Evolutionary conservation across 352 stramenopile genomes (phyloP).

Genomic region (Globisporangium parvum): DNA sequence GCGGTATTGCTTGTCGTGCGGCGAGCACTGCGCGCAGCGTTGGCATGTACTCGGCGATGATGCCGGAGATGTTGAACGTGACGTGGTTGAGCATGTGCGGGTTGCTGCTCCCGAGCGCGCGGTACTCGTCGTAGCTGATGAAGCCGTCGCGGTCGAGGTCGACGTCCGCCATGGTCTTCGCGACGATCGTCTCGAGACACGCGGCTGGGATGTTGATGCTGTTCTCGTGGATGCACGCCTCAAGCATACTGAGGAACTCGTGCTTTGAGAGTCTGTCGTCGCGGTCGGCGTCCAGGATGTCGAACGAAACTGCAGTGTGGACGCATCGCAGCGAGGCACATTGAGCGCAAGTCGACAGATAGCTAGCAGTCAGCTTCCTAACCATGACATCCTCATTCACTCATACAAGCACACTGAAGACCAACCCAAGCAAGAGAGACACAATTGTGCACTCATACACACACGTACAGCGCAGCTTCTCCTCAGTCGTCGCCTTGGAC

Average conservation of each 20-base stretch:
- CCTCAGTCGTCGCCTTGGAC: constrained; percentile 51
- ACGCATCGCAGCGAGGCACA: neutral
- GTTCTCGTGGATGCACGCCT: constrained; percentile 72
- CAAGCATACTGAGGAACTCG: constrained; percentile 65
- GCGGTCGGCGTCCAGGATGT: constrained; percentile 67
- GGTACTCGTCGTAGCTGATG: constrained; percentile 75
- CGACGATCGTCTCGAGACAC: constrained; percentile 54
- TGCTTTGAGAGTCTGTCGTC: constrained; percentile 67
- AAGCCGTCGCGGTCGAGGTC: constrained; percentile 61
- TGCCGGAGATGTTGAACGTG: constrained; percentile 72
- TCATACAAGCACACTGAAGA: neutral
- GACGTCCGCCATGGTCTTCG: constrained; percentile 68
- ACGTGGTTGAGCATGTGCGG: constrained; percentile 79
- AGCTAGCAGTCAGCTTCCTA: neutral
- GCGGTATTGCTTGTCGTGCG: constrained; percentile 9
- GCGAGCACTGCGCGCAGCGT: constrained; percentile 46
- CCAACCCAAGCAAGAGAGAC: neutral
- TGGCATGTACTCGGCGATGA: constrained; percentile 74
- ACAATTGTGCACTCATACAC: neutral
- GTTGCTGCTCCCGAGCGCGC: constrained; percentile 45
- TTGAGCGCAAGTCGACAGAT: neutral
- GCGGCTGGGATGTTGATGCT: constrained; percentile 65
- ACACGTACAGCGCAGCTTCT: constrained; percentile 72
- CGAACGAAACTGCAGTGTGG: constrained; percentile 51
- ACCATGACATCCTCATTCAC: neutral